Percentiles rank a stretch among this genome's conserved stretches.
Evolutionary conservation across 495 filamentous ascomycete species (phyloP).

Genomic region (Annulohypoxylon maeteangense): DNA sequence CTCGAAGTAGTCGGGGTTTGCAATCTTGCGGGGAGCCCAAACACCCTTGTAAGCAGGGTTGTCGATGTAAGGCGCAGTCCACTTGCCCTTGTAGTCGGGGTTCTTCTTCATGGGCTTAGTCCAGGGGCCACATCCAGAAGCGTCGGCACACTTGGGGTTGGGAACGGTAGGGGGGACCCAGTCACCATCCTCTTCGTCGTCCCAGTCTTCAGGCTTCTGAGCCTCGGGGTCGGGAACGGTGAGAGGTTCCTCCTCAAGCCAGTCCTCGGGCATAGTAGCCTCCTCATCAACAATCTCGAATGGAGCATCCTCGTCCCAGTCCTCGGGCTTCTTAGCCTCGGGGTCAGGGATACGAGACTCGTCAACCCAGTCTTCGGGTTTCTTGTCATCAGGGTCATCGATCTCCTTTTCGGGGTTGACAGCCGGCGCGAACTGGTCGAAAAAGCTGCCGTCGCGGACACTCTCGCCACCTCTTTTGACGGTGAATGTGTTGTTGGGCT

Average conservation of each 20-base stretch:
- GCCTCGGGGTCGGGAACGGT: conserved; percentile 95
- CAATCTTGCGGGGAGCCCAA: conserved; percentile 95
- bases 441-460: conserved; percentile 87
- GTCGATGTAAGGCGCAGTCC: conserved; percentile 92
- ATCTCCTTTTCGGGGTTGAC: conserved; percentile 98
- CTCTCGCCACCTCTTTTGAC: conserved; percentile 89
- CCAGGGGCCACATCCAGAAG: conserved; percentile 95
- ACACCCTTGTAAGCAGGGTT: conserved; percentile 98
- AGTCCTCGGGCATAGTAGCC: conserved; percentile 91
- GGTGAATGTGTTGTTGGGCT: conserved; percentile 93
- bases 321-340: conserved; percentile 93
- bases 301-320: conserved; percentile 99
- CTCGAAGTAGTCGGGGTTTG: conserved; percentile 97
- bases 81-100: conserved; percentile 99
- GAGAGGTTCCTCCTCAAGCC: conserved; percentile 91
- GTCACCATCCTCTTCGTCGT: conserved; percentile 99
- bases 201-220: conserved; percentile 99
- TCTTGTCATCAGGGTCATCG: conserved; percentile 93
- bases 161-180: conserved; percentile 93
- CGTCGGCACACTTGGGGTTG: conserved; percentile 96
- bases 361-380: conserved; percentile 97
- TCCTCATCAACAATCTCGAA: conserved; percentile 95
- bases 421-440: conserved; percentile 91
- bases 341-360: conserved; percentile 90
- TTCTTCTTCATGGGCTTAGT: conserved; percentile 92